Base-by-base conservation (phyloP, 2,329 filamentous ascomycete genomes). In the Scedosporium apiospermum region DNA sequence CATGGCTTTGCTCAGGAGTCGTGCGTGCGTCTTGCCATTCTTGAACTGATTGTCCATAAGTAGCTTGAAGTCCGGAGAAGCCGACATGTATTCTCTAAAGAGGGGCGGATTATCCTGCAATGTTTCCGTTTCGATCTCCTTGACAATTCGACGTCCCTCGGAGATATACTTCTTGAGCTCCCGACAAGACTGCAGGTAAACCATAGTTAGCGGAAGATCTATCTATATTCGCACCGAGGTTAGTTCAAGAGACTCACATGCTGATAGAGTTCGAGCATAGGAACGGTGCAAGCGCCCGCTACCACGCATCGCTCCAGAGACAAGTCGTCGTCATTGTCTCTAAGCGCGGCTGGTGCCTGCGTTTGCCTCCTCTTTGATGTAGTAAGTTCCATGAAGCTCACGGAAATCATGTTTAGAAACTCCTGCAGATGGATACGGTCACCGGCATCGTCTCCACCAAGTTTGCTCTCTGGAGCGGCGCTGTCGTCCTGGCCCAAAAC, bases 371-470 rank as follows among this genome's bases (percentile, higher is more conserved):
- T 83, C 73, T 98, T 98, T 1, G 93, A 97, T 0, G 93, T 96
- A n/a, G 89, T 96, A 59, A 99, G 80, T 72, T 99, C 95, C 90
- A 99, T 97, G 76, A 99, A 99, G 62, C 93, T 90, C 69, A 99
- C 96, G 64, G 91, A 96, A 2, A 93, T 97, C 86, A 96, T 87
- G 65, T 96, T 91, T 55, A 99, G 78, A 75, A 99, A 99, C 61
- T 96, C 90, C 68, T 96, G 91, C 3, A 99, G 80, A 57, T 93
- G 89, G 62, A 96, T 92, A 23, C 81, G 82, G 27, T 87, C 83
- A 41, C 60, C 70, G 21, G 82, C 80, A 12, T 78, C 73, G 21
- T 79, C 79, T n/a, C 85, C 81, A 5, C 76, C 75, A 26, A 77
- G 68, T 53, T 81, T 74, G 2, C 69, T 70, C 21, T 78, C 76